Evolutionary conservation across 192 early-diverging fungal species (phyloP).

Genomic region (Backusella liffmaniae): DNA sequence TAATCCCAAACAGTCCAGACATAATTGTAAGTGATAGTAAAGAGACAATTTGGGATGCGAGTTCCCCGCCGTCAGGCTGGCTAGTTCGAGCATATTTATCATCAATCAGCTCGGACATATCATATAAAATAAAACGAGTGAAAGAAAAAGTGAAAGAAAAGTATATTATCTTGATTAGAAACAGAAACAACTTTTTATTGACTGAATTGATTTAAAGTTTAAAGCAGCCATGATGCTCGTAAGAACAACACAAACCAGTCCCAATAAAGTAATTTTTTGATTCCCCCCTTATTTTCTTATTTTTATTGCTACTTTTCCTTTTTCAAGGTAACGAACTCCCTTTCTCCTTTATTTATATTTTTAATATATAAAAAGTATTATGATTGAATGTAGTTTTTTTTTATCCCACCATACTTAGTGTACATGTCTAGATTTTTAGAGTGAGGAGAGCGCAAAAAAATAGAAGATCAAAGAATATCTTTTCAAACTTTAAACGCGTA

Average conservation of each 20-base stretch:
- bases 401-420: neutral
- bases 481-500: neutral
- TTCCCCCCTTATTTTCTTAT: neutral
- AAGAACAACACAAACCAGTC: neutral
- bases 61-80: slow-evolving; percentile 21
- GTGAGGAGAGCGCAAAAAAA: neutral
- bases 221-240: neutral
- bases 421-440: neutral
- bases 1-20: slow-evolving; percentile 22
- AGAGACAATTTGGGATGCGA: slow-evolving; percentile 26
- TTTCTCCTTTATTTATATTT: neutral
- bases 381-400: neutral
- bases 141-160: neutral
- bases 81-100: neutral
- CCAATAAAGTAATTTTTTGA: neutral
- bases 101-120: neutral
- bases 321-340: neutral
- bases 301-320: neutral
- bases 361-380: neutral
- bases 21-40: slow-evolving; percentile 20
- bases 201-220: neutral
- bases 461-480: neutral
- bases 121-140: neutral
- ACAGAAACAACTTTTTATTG: neutral
- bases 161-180: neutral